Base-by-base conservation (phyloP, 2,329 filamentous ascomycete genomes). In the Neocucurbitaria cava region DNA sequence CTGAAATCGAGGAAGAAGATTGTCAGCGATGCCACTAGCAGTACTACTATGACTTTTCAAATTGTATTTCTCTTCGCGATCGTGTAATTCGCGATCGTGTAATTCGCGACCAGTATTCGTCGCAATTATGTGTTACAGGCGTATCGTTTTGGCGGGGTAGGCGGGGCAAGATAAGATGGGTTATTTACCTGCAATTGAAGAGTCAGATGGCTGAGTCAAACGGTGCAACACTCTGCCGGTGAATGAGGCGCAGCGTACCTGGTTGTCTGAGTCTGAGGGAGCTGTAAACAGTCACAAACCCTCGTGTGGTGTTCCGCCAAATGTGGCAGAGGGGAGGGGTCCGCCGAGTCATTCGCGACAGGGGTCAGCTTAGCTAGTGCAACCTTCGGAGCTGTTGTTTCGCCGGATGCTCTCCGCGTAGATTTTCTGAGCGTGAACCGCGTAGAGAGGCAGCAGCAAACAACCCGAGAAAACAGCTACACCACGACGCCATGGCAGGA, bases 401-500 rank as follows among this genome's bases (percentile, higher is more conserved):
- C 56, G 57, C 68, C 66, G 66, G 24, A 26, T 26, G 61, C 56
- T 52, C 44, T 50, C 58, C 55, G 59, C 62, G 62, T 58, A 64
- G 54, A 69, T 64, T 71, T 71, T 69, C 59, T 62, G 48, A 61
- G 71, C 68, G 58, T 62, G 48, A 61, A 62, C 43, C 61, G 61
- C 62, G 64, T 70, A 50, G 46, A 64, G 44, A 70, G 61, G 65
- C 68, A 68, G 64, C 65, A 69, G 61, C 62, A 57, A 28, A 69
- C 61, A 62, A 46, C 62, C 54, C 28, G 15, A 49, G 55, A 68
- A 35, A 65, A 67, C 65, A 70, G 66, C 69, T 66, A 49, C 52
- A 62, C 54, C 46, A 59, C 64, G 48, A 61, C 63, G 77, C 66
- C 63, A 99, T 99, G 95, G 89, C 92, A 78, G 91, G 91, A 75